phyloP scores from a whole-genome alignment of 345 rosid genomes.

The Arabis alpina region DNA sequence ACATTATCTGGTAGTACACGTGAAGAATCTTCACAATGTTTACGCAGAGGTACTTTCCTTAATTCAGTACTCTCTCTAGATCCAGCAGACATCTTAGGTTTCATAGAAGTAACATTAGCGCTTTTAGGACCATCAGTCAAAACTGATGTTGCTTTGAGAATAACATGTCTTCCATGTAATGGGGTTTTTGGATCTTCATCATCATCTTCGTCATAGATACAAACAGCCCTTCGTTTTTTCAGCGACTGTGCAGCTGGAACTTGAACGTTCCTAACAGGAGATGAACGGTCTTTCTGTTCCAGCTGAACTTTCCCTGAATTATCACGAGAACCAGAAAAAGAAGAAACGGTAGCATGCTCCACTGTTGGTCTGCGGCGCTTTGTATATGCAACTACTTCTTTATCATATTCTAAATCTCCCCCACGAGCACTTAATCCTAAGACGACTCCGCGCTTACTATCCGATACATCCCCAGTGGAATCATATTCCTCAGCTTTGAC shows the following conservation, averaged over 20 bases:
- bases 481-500: conserved; percentile 34
- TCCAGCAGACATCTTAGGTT: conserved; percentile 43
- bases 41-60: conserved; percentile 48
- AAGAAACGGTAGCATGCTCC: conserved; percentile 64
- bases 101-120: conserved; percentile 41
- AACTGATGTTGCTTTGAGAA: conserved; percentile 42
- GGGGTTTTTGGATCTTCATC: conserved; percentile 87
- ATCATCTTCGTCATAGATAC: conserved; percentile 76
- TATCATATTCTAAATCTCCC: conserved; percentile 51
- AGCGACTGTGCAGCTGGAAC: conserved; percentile 50
- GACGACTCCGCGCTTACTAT: conserved; percentile 45
- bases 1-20: conserved; percentile 39
- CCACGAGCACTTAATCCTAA: conserved; percentile 54
- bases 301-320: conserved; percentile 51
- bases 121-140: conserved; percentile 47
- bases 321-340: conserved; percentile 48
- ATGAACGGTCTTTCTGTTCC: conserved; percentile 49
- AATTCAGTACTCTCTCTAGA: conserved; percentile 46
- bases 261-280: conserved; percentile 40
- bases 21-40: conserved; percentile 45
- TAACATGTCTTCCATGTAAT: conserved; percentile 66
- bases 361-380: conserved; percentile 63
- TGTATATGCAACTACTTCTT: conserved; percentile 65
- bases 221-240: conserved; percentile 84
- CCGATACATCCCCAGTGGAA: conserved; percentile 30